Conservation (phyloP, 352 stramenopile species). For the Globisporangium parvum region DNA sequence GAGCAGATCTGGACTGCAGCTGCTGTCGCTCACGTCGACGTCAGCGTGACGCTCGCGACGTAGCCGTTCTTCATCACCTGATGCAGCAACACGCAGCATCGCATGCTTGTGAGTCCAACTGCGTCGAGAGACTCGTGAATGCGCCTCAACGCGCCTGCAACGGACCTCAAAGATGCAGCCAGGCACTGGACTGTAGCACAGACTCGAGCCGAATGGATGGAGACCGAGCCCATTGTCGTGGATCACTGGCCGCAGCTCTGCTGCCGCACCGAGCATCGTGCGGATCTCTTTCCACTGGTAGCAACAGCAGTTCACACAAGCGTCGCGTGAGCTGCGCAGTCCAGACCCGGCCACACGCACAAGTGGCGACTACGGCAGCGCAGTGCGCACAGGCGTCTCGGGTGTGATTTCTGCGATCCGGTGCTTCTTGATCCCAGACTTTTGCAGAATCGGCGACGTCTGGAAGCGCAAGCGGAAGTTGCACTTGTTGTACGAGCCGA, state of each 20-base stretch:
- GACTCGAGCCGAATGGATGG: constrained; percentile 72
- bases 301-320: background rate
- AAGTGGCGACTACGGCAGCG: background rate
- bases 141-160: background rate
- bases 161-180: constrained; percentile 69
- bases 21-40: constrained; percentile 9
- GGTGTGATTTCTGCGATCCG: constrained; percentile 48
- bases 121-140: too few relatives aligned
- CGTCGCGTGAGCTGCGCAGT: background rate
- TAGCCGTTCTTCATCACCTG: constrained; percentile 73
- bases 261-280: constrained; percentile 35
- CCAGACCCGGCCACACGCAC: background rate
- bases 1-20: too few relatives aligned
- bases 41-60: constrained; percentile 69
- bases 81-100: too few relatives aligned
- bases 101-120: background rate
- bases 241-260: constrained; percentile 60
- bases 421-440: constrained; percentile 39
- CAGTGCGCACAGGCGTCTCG: constrained; percentile 47
- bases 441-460: constrained; percentile 29
- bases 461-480: constrained; percentile 73
- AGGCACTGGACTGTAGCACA: constrained; percentile 67
- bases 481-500: constrained; percentile 81
- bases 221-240: constrained; percentile 71
- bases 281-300: constrained; percentile 67